Conservation (phyloP, 2,329 filamentous ascomycete genomes). For the Fusarium pseudonygamai region DNA sequence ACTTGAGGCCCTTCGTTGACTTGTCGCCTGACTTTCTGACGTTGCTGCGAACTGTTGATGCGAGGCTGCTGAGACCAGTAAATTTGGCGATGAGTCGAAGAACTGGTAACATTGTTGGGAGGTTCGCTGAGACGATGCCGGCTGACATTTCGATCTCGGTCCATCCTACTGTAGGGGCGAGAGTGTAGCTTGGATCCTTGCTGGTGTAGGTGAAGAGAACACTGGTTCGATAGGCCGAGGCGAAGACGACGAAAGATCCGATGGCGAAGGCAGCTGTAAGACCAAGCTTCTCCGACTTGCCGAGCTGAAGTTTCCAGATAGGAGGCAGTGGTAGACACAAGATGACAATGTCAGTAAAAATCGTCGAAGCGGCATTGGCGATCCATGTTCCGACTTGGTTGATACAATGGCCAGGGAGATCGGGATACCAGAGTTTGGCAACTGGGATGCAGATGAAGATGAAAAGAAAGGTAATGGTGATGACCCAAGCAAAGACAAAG, state of each 20-base stretch:
- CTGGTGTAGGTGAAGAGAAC: conserved; percentile 56
- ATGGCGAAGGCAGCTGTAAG: conserved; percentile 56
- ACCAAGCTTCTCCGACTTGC: conserved; percentile 53
- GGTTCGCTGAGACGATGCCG: conserved; percentile 63
- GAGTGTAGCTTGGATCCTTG: conserved; percentile 56
- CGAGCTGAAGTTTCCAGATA: conserved; percentile 57
- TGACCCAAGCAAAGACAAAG: conserved; percentile 58
- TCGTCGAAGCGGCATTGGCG: conserved; percentile 58
- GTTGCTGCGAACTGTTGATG: conserved; percentile 21
- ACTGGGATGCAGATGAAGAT: conserved; percentile 64
- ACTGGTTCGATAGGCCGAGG: conserved; percentile 58
- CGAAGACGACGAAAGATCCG: conserved; percentile 59
- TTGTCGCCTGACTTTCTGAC: conserved; percentile 30
- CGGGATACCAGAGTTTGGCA: conserved; percentile 58
- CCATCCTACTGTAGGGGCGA: conserved; percentile 58
- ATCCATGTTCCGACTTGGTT: conserved; percentile 61
- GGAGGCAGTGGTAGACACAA: conserved; percentile 55
- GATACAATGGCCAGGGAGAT: conserved; percentile 58
- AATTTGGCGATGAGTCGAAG: conserved; percentile 53
- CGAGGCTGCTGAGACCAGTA: conserved; percentile 46
- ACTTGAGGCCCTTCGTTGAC: conserved; percentile 30
- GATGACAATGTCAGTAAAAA: conserved; percentile 58
- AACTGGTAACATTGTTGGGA: conserved; percentile 61
- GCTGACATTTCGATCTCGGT: conserved; percentile 59
- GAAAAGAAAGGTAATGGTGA: conserved; percentile 59